phyloP scores from a whole-genome alignment of 1,284 basidiomycete species.

The Spongiforma sp. region DNA sequence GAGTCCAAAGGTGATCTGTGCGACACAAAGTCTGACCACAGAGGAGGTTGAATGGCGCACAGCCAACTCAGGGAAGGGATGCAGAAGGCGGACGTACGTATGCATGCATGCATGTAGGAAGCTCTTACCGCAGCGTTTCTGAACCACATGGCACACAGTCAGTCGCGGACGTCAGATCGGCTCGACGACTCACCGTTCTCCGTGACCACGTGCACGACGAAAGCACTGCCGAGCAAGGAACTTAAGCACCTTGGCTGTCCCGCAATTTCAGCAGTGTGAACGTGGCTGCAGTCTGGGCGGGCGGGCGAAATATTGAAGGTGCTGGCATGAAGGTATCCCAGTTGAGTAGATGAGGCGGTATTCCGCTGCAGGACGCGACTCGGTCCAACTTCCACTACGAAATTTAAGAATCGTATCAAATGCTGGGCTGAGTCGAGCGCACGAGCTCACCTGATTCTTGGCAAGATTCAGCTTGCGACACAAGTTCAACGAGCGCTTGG shows the following conservation, averaged over 20 bases:
- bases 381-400: neutral
- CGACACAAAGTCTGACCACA: too few species aligned
- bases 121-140: slow-evolving; percentile 17
- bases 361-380: neutral
- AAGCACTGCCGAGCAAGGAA: slow-evolving; percentile 15
- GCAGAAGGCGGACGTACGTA: too few species aligned
- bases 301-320: slow-evolving; percentile 15
- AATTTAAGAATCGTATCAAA: neutral
- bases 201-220: slow-evolving; percentile 16
- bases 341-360: slow-evolving; percentile 1
- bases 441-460: slow-evolving; percentile 16
- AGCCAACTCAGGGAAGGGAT: too few species aligned
- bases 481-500: slow-evolving; percentile 17
- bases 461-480: slow-evolving; percentile 12
- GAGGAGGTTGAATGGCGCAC: too few species aligned
- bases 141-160: neutral
- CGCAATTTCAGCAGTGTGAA: slow-evolving; percentile 17
- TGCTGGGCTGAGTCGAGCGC: neutral
- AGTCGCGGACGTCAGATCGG: neutral
- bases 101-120: too few species aligned
- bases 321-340: slow-evolving; percentile 13
- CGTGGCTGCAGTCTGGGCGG: slow-evolving; percentile 16
- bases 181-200: slow-evolving; percentile 4
- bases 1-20: too few species aligned
- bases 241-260: slow-evolving; percentile 10